These are phyloP conservation scores for Suillus alpinus DNA, from an alignment of 768 basidiomycete genomes.

Conservation along the genomic window DNA sequence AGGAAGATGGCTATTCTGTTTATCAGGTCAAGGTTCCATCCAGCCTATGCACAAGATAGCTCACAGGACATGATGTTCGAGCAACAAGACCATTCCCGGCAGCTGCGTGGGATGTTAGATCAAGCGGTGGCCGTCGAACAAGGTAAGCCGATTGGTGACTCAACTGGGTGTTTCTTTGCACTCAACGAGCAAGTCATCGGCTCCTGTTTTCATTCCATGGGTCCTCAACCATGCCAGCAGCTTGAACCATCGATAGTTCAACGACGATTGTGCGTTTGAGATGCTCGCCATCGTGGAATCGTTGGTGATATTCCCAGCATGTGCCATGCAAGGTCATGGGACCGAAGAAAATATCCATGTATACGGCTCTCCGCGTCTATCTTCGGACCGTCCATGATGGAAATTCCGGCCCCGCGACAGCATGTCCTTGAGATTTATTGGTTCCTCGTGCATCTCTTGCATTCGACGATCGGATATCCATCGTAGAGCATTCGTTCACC, in stretches of 20 bases:
- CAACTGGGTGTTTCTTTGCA: conserved; percentile 43
- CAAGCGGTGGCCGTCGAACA: background rate
- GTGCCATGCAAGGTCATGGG: conserved; percentile 7
- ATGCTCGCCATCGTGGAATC: conserved; percentile 6
- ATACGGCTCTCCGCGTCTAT: conserved; percentile 10
- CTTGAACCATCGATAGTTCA: conserved; percentile 37
- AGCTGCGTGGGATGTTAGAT: conserved; percentile 33
- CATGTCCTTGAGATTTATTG: conserved; percentile 1
- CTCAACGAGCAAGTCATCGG: conserved; percentile 44
- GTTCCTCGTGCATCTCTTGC: background rate
- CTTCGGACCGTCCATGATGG: conserved; percentile 6
- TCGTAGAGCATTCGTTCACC: background rate
- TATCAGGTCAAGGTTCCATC: background rate
- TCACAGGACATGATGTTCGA: conserved; percentile 38
- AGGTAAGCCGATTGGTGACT: background rate
- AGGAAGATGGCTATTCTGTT: conserved; percentile 45
- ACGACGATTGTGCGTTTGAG: conserved; percentile 2
- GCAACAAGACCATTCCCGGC: conserved; percentile 74
- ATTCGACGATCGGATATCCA: conserved; percentile 2
- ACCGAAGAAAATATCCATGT: background rate
- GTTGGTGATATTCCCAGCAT: background rate
- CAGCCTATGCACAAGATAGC: conserved; percentile 13
- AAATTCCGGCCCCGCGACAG: background rate
- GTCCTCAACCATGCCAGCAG: conserved; percentile 52
- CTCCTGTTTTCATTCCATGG: conserved; percentile 43